phyloP scores from a whole-genome alignment of 2,329 filamentous ascomycete genomes.

The Aspergillus phoenicis region DNA sequence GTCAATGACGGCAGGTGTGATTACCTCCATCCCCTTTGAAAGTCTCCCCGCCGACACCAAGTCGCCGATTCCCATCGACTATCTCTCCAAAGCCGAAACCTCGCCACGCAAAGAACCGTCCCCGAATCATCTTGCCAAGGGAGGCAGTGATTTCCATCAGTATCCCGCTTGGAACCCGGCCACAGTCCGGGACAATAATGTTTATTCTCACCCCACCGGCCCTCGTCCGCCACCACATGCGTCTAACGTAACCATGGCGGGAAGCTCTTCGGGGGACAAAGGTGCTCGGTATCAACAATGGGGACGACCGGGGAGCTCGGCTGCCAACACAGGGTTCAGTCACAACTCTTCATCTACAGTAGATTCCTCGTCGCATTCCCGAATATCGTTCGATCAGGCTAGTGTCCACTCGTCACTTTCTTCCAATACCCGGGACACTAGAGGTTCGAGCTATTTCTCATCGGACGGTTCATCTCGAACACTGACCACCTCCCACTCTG shows the following conservation, averaged over 20 bases:
- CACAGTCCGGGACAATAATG: constrained; percentile 50
- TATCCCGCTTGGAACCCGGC: constrained; percentile 73
- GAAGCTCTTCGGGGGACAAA: constrained; percentile 69
- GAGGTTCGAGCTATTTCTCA: constrained; percentile 60
- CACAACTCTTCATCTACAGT: constrained; percentile 61
- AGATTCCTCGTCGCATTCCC: constrained; percentile 56
- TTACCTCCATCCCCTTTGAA: constrained; percentile 88
- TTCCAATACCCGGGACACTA: constrained; percentile 60
- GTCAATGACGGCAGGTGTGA: constrained; percentile 76
- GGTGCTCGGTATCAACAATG: constrained; percentile 77
- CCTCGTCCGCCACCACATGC: constrained; percentile 62
- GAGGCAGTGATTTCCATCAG: constrained; percentile 79
- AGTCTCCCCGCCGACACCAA: constrained; percentile 65
- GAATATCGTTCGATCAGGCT: constrained; percentile 64
- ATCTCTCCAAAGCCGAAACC: constrained; percentile 67
- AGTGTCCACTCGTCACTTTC: constrained; percentile 65
- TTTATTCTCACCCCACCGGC: constrained; percentile 61
- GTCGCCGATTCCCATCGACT: constrained; percentile 73
- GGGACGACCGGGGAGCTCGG: constrained; percentile 63
- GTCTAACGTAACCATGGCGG: constrained; percentile 64
- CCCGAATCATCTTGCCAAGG: constrained; percentile 82
- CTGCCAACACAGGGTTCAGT: constrained; percentile 55
- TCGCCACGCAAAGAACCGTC: constrained; percentile 68
- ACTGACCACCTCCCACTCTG: constrained; percentile 41
- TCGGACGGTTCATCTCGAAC: constrained; percentile 54